These are phyloP conservation scores for Phytophthora pisi DNA, from an alignment of 352 stramenopile genomes.

Conservation along the genomic window DNA sequence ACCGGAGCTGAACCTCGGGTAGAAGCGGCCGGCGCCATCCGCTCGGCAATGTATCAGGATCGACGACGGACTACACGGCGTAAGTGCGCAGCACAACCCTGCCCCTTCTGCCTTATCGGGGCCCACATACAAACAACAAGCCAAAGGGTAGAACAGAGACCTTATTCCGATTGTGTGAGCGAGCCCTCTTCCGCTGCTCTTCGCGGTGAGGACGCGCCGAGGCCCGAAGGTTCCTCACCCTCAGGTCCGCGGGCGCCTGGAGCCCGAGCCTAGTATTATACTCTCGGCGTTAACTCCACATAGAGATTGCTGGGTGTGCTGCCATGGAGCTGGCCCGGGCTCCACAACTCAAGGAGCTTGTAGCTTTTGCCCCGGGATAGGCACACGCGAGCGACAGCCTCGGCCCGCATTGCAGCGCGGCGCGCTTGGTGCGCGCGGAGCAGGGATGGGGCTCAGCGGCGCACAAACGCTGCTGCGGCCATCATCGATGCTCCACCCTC, in stretches of 20 bases:
- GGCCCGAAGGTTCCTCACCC: conserved; percentile 14
- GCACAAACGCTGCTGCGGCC: conserved; percentile 17
- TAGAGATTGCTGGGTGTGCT: too few species aligned
- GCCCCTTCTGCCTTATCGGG: conserved; percentile 38
- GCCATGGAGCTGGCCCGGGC: too few species aligned
- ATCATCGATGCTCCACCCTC: conserved; percentile 17
- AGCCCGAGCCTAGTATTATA: too few species aligned
- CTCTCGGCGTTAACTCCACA: too few species aligned
- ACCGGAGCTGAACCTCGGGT: conserved; percentile 37
- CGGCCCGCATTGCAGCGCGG: neutral
- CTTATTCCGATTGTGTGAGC: conserved; percentile 30
- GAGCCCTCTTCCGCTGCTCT: conserved; percentile 1
- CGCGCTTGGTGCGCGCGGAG: conserved; percentile 10
- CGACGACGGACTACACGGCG: conserved; percentile 41
- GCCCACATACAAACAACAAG: conserved; percentile 28
- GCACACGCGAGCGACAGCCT: conserved; percentile 33
- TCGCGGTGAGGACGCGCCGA: conserved; percentile 19
- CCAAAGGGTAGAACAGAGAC: conserved; percentile 26
- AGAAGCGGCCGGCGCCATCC: conserved; percentile 41
- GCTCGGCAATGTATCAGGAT: conserved; percentile 39
- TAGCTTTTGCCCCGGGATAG: conserved; percentile 19
- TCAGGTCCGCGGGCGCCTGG: neutral
- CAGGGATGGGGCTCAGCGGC: conserved; percentile 34
- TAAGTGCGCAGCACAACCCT: conserved; percentile 31
- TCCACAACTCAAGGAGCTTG: too few species aligned